phyloP scores from a whole-genome alignment of 2,329 filamentous ascomycete species.

The Ophiostoma sp. region DNA sequence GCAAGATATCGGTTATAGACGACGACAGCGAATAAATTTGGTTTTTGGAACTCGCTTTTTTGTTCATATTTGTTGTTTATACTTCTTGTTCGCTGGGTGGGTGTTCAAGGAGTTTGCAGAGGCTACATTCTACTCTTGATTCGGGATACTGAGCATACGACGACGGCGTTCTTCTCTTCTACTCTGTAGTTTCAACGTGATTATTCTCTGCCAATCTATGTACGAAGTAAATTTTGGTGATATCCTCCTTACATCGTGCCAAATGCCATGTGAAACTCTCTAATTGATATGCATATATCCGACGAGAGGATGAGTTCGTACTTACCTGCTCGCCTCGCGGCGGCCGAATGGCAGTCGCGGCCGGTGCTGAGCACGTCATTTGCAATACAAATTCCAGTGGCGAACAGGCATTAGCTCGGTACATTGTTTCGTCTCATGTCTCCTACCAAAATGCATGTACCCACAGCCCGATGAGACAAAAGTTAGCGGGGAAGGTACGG shows the following conservation, averaged over 20 bases:
- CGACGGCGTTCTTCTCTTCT: constrained; percentile 12
- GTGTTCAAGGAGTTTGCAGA: constrained; percentile 18
- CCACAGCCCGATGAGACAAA: not conserved
- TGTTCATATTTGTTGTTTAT: not conserved
- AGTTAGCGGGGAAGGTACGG: constrained; percentile 21
- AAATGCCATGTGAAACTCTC: not conserved
- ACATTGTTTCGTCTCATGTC: not conserved
- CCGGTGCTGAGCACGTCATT: constrained; percentile 25
- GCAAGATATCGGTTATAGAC: not conserved
- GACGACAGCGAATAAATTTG: not conserved
- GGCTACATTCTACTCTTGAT: constrained; percentile 23
- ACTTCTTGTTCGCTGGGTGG: not conserved
- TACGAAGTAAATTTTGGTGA: not conserved
- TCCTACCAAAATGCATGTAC: not conserved
- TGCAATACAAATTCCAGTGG: constrained; percentile 3
- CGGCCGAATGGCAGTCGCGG: constrained; percentile 11
- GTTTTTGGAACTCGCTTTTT: not conserved
- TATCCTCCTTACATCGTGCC: not conserved
- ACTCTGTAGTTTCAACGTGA: not conserved
- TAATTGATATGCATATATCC: not conserved
- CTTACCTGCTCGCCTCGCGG: not conserved
- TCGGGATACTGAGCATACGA: constrained; percentile 1
- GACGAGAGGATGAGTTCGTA: not conserved
- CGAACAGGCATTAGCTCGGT: not conserved
- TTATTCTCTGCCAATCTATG: not conserved